phyloP scores from a whole-genome alignment of 164 flowering plant genomes.

The Magnolia officinalis region DNA sequence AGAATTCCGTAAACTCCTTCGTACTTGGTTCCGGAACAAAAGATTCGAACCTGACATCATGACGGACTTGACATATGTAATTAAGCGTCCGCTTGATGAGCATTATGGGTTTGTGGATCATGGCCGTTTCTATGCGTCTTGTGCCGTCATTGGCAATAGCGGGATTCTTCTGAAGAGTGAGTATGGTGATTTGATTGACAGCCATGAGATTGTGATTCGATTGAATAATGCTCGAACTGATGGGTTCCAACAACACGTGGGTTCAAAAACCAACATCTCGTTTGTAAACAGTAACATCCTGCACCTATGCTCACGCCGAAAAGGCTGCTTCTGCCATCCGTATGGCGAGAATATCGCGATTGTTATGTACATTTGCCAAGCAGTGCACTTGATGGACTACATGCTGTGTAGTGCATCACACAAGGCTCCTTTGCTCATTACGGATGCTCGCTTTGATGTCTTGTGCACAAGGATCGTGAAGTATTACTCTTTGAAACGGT shows the following conservation, averaged over 20 bases:
- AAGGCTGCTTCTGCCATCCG: conserved; percentile 80
- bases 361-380: conserved; percentile 87
- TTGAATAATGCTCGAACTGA: conserved; percentile 73
- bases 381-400: conserved; percentile 80
- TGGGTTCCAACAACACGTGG: conserved; percentile 34
- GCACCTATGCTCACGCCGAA: conserved; percentile 69
- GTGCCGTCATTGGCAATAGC: conserved; percentile 94
- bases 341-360: conserved; percentile 73
- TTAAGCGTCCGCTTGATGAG: conserved; percentile 53
- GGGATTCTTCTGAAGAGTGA: conserved; percentile 69
- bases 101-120: conserved; percentile 21
- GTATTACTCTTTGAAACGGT: conserved; percentile 81
- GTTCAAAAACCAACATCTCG: conserved; percentile 19
- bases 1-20: conserved; percentile 48
- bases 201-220: conserved; percentile 80
- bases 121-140: conserved; percentile 38
- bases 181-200: conserved; percentile 63
- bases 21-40: conserved; percentile 56
- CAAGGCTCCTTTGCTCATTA: conserved; percentile 64
- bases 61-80: conserved; percentile 42
- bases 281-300: conserved; percentile 48
- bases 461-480: conserved; percentile 80
- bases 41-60: conserved; percentile 55
- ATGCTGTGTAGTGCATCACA: conserved; percentile 60
- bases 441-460: conserved; percentile 82